Evolutionary conservation across 306 rosid species (phyloP), one percentile per base, ranked within the genome.

Genomic region (Dicorynia guianensis): DNA sequence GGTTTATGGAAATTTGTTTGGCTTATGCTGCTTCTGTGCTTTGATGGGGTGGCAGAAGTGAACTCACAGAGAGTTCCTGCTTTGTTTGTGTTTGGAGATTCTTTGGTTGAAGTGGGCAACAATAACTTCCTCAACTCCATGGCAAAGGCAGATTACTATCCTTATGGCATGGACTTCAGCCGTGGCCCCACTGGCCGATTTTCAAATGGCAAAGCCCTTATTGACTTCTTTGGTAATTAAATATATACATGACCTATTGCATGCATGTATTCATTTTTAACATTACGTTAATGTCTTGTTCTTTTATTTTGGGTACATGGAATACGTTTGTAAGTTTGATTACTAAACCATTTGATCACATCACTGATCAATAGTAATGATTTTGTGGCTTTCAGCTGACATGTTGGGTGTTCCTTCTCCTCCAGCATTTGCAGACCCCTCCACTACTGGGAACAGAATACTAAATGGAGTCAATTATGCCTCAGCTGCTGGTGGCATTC

Each of bases 61-160:
- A 72, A 50, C 5, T 68, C 84, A 53, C 82, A 74, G 40, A 85
- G 12, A 62, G 93, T 94, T 71, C 77, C 98, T 36, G 96, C 91
- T 15, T 47, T 92, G 84, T 90, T 92, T 75, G 84, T 87, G 77
- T 94, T 94, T 25, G 98, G 98, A 25, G 98, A 94, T 67, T 92
- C 98, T 8, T 69, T 90, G 79, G 96, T 83, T 64, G 98, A 94
- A 13, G 88, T 83, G 79, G 98, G 98, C 38, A 94, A 94, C 86
- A 92, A 92, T 56, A 94, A 92, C 77, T 86, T 53, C 81, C 80
- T 94, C 0, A 80, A 18, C 20, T 50, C 96, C 1, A 0, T 77
- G 0, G 96, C 96, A 2, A 94, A 58, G 83, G 57, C 98, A 38
- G 87, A 91, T 62, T 94, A 62, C 80, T 80, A 1, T 72, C 97